Base-by-base conservation (phyloP, 176 grass and related monocot genomes). In the Zizania latifolia region DNA sequence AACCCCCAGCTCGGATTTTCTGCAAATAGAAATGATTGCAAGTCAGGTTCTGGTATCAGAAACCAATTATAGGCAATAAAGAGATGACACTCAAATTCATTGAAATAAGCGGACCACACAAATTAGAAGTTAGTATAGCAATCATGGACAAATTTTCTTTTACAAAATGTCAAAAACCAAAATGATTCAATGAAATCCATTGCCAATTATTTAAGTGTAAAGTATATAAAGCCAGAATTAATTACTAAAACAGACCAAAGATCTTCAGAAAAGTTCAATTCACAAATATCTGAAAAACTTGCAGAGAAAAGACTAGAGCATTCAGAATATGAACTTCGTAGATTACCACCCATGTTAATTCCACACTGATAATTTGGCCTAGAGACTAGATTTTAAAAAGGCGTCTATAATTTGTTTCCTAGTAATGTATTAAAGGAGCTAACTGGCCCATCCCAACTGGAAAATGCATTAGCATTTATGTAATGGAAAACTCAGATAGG, bases 1-100 rank as follows among this genome's bases (percentile, higher is more conserved):
- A n/a, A 23, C 61, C 68, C n/a, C 75, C 81, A 38, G 76, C 81
- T 71, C n/a, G 63, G 65, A 85, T 54, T 24, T 87, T 86, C 90
- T 93, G 90, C 75, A 71, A 65, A 64, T 15, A 81, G 5, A 32
- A 87, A 66, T 55, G 58, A 79, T 15, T 73, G 65, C 62, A 59
- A 45, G 67, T 90, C 44, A 87, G 80, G 48, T 64, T 35, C 26
- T 46, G 48, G 10, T 27, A 54, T 62, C 61, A 74, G 3, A 78
- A 70, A 44, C 16, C 61, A 45, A 73, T 61, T n/a, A 28, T 50
- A 66, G 22, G 13, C 66, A 82, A 41, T 48, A 83, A 69, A 76
- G 12, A 76, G 14, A 26, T 13, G 69, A 3, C 39, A 50, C 36
- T 6, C 3, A 16, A 72, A 71, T 72, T 46, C 34, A 50, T 12